phyloP scores from a whole-genome alignment of 2,329 filamentous ascomycete species.

The Fusarium sp. region DNA sequence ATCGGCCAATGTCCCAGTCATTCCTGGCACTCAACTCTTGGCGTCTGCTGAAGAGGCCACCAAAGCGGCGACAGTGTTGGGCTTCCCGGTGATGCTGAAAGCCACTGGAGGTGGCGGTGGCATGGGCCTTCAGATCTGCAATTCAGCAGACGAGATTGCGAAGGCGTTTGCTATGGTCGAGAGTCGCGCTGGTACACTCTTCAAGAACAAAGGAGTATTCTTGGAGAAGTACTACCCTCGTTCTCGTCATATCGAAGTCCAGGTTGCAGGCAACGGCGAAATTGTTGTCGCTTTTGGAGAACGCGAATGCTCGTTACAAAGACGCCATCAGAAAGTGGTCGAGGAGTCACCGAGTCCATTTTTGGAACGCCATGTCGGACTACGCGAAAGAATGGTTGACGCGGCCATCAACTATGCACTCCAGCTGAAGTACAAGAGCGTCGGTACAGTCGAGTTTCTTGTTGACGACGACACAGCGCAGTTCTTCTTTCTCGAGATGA shows the following conservation, averaged over 20 bases:
- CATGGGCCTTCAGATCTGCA: neutral
- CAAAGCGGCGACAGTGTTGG: neutral
- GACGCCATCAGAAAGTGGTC: conserved; percentile 72
- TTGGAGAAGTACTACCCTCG: neutral
- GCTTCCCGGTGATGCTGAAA: neutral
- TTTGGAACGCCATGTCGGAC: neutral
- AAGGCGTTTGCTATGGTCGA: neutral
- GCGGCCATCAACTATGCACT: neutral
- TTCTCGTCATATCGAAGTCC: neutral
- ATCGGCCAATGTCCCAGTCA: neutral
- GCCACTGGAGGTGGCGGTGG: neutral
- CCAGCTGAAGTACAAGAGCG: conserved; percentile 8
- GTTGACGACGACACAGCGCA: conserved; percentile 36
- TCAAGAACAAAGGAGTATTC: neutral
- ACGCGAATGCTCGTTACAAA: conserved; percentile 73
- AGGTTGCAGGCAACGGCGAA: neutral
- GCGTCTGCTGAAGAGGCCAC: neutral
- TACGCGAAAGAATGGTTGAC: neutral
- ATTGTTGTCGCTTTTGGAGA: conserved; percentile 66
- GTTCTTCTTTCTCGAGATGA: conserved; percentile 66
- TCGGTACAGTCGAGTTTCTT: conserved; percentile 41
- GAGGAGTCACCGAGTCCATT: neutral
- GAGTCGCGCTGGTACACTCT: neutral
- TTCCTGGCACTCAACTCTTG: neutral
- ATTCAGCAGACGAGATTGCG: neutral